These are phyloP conservation scores for Coemansia sp. DNA, from an alignment of 192 early-diverging fungal genomes.

Conservation along the genomic window DNA sequence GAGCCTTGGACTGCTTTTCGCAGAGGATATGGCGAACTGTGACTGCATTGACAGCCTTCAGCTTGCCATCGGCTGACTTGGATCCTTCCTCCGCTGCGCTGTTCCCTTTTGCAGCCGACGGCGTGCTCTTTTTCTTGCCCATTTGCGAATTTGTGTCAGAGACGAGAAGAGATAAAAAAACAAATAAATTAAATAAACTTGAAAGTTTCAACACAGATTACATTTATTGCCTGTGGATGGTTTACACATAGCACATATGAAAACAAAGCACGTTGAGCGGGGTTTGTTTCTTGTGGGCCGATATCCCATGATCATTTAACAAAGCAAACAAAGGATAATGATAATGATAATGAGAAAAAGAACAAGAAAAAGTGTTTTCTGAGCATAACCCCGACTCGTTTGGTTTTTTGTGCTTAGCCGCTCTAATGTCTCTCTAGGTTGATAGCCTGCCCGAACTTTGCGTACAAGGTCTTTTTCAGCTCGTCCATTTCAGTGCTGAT, in stretches of 20 bases:
- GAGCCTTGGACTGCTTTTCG: conserved; percentile 73
- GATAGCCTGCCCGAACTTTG: conserved; percentile 92
- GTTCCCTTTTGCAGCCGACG: conserved; percentile 6
- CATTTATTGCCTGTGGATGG: background rate
- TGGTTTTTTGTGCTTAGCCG: background rate
- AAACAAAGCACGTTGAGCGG: background rate
- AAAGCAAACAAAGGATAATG: too few relatives aligned
- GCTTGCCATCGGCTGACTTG: conserved; percentile 47
- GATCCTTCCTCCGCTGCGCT: background rate
- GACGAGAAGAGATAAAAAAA: background rate
- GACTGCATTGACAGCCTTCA: conserved; percentile 67
- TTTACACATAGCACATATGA: background rate
- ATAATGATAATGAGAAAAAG: too few relatives aligned
- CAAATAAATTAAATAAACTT: too few relatives aligned
- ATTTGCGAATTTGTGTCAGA: conserved; percentile 4
- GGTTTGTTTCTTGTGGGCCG: too few relatives aligned
- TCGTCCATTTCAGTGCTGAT: conserved; percentile 75
- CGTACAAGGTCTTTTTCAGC: conserved; percentile 85
- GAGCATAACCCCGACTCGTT: too few relatives aligned
- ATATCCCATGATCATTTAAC: too few relatives aligned
- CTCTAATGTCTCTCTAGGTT: conserved; percentile 84
- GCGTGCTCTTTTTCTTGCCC: conserved; percentile 24
- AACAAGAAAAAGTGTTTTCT: too few relatives aligned
- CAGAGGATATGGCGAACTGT: conserved; percentile 80
- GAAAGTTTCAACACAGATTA: too few relatives aligned